Evolutionary conservation across 1,139 yeast species (phyloP).

Genomic region (Candida gigantensis): DNA sequence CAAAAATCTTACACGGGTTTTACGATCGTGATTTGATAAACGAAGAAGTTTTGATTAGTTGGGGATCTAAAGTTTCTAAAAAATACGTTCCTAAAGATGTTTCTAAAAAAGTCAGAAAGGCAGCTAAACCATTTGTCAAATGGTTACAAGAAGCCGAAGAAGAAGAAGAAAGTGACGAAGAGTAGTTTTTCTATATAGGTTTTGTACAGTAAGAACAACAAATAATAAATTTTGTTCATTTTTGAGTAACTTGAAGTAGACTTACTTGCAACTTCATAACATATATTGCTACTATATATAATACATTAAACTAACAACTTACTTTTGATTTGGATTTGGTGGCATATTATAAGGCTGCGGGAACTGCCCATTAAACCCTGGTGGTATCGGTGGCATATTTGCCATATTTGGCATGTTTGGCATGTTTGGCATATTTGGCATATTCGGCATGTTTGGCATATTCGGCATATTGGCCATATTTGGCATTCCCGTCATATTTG

Average conservation of each 20-base stretch:
- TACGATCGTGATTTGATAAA: slow-evolving; percentile 83
- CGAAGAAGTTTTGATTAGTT: slow-evolving; percentile 76
- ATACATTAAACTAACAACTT: not conserved
- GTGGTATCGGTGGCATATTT: slow-evolving; percentile 22
- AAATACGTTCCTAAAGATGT: slow-evolving; percentile 91
- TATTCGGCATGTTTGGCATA: no score
- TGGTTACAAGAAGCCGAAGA: slow-evolving; percentile 95
- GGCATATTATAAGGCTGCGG: slow-evolving; percentile 6
- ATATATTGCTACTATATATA: not conserved
- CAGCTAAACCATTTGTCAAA: slow-evolving; percentile 91
- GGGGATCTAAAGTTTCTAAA: slow-evolving; percentile 93
- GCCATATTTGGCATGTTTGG: slow-evolving; percentile 19
- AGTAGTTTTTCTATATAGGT: not conserved
- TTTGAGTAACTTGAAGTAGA: not conserved
- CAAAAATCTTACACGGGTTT: slow-evolving; percentile 77
- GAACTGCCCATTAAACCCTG: slow-evolving; percentile 14
- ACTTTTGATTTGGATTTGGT: slow-evolving; percentile 11
- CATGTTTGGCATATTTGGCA: slow-evolving; percentile 21
- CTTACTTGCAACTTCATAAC: not conserved
- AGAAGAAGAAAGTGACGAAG: slow-evolving; percentile 59
- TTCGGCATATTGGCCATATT: slow-evolving; percentile 5
- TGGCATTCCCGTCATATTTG: slow-evolving; percentile 17
- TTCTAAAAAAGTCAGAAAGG: slow-evolving; percentile 91
- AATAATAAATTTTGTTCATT: not conserved
- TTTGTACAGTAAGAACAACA: not conserved